Base-by-base conservation (phyloP, 2,329 filamentous ascomycete genomes). In the Ophiocordyceps camponoti-floridani region DNA sequence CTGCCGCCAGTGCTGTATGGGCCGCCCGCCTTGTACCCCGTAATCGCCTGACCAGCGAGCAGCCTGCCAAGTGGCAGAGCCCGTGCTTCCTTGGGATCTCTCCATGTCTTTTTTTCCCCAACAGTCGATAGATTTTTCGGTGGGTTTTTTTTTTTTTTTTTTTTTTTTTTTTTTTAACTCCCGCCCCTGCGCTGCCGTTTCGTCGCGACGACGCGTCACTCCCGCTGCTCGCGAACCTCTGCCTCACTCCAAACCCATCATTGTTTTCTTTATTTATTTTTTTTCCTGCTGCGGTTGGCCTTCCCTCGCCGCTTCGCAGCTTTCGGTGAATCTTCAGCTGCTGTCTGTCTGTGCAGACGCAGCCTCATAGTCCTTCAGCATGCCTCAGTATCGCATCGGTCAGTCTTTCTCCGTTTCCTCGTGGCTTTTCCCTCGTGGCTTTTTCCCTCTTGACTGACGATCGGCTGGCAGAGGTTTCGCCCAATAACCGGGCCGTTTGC, bases 401-500 rank as follows among this genome's bases (percentile, higher is more conserved):
- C 58, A 52, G 65, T 6, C n/a, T 8, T 38, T 41, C 19, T 18
- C 19, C 4, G 23, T 23, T 6, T 14, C 14, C 10, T 43, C 16
- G 27, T 28, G 1, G 4, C 3, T 4, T 27, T 13, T 6, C 27
- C 14, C 10, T 43, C 16, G 27, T 28, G 1, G 4, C 3, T 4
- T 27, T 13, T 35, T n/a, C n/a, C n/a, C 37, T 19, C 18, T 18
- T 6, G 13, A 6, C n/a, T 16, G 10, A 14, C n/a, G 4, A 1
- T 3, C n/a, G 6, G n/a, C 37, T 40, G 4, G n/a, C 55, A 93
- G 87, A 94, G 60, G 52, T 81, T 30, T 75, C 82, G n/a, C 63
- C 69, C 41, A 82, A 73, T 57, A 75, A 71, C 54, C 82, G 87
- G 47, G 84, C 88, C 44, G 75, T 67, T 43, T 96, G 88, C 66